Base-by-base conservation (phyloP, 2,329 filamentous ascomycete species). In the Xylaria sp. region DNA sequence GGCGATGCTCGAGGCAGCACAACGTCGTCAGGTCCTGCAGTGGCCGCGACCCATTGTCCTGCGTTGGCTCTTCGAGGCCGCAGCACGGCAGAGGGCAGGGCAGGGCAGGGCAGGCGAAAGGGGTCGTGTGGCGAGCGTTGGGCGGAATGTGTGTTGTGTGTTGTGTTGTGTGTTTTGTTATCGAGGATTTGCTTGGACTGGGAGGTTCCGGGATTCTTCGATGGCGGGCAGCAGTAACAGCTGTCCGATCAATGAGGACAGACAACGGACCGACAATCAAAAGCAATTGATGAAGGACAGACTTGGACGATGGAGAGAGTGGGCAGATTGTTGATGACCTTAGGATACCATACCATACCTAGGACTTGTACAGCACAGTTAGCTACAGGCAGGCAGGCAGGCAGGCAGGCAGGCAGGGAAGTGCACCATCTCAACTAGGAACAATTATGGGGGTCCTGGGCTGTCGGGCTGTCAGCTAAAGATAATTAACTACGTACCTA, bases 1-100 rank as follows among this genome's bases (percentile, higher is more conserved):
- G 65, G 60, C 56, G 68, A 70, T 60, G 65, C 70, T 71, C 63
- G 57, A 69, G 66, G 55, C 65, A 66, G 73, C 75, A 75, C 72
- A 71, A 75, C 73, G 73, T 77, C 72, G 74, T 77, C 74, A 76
- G 68, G 69, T 71, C 59, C 63, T 68, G 57, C 70, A 74, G 69
- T 68, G 61, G 66, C 68, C 65, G 71, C 70, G 58, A 69, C 73
- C 74, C 76, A 77, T 76, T 70, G 72, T 76, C 71, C 53, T 68
- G 58, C 53, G 60, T 62, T 48, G 53, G 60, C 52, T 65, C 62
- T 61, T 66, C 60, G 55, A 66, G 34, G 62, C 53, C 62, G 69
- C 63, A 63, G 60, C 53, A 58, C 66, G 45, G 53, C 45, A 61
- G 39, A 61, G 39, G 55, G 23, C 55, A 30, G 23, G 55, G 34